Evolutionary conservation across 2,329 filamentous ascomycete genomes (phyloP), one percentile per base, ranked within the genome.

Genomic region (Microsporum canis): DNA sequence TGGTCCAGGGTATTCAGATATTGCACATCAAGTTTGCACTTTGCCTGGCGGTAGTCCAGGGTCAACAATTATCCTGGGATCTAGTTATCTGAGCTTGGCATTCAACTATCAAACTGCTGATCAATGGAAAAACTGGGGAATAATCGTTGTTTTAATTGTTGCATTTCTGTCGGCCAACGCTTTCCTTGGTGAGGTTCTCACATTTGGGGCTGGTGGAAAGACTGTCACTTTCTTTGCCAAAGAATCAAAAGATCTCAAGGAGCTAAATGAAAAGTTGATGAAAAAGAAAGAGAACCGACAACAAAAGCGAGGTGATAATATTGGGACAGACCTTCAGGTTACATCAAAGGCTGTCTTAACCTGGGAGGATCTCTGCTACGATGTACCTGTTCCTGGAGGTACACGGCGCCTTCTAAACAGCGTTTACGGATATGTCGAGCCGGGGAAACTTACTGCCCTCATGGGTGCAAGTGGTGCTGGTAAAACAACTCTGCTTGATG

Each of bases 391-490:
- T 75, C 95, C 94, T 77, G 79, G 80, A 14, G 84, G 92, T 67
- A 77, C 80, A 1, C 82, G 90, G n/a, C 84, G 87, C 45, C 87
- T 96, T 68, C 78, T 96, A 62, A 87, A 96, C 68, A 79, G 94
- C 64, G 88, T 96, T 12, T 88, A 95, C 69, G 91, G 91, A 43
- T 96, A 89, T 88, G 90, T 96, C 63, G 94, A 95, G 75, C 91
- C 91, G 1, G 91, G 91, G 62, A 95, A 89, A n/a, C 74, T 95
- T 59, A 96, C 91, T 10, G 91, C 89, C 36, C 79, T 95, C 2
- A 96, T 96, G 91, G 81, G 90, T 76, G 89, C 91, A 6, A 91
- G 88, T 38, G 91, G 91, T 66, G 91, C 91, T 23, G 91, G 91
- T 62, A 96, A 96, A 75, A 96, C 91, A 0, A 96, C 91, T 0